phyloP scores from a whole-genome alignment of 148 eudicot genomes.

The Gaultheria prostrata region DNA sequence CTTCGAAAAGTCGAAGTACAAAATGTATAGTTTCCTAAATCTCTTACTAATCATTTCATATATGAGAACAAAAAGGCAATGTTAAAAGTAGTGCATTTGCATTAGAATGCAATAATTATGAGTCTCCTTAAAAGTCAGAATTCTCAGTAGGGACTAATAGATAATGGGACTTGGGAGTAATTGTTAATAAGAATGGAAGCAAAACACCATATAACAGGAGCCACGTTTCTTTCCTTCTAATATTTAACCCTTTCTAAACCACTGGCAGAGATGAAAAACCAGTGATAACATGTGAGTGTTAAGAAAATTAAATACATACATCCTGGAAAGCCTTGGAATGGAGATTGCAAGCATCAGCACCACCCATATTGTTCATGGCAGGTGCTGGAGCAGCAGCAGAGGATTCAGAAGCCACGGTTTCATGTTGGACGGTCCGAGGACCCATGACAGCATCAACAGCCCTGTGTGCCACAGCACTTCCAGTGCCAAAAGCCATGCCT shows the following conservation, averaged over 20 bases:
- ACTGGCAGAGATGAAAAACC: no score
- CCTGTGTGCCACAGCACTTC: conserved; percentile 80
- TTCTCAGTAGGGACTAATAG: no score
- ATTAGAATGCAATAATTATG: no score
- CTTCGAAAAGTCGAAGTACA: no score
- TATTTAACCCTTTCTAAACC: no score
- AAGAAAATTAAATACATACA: conserved; percentile 29
- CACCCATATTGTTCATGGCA: conserved; percentile 27
- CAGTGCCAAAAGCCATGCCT: conserved; percentile 89
- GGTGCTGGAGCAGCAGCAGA: conserved; percentile 37
- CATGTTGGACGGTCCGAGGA: conserved; percentile 73
- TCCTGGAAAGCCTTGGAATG: conserved; percentile 82
- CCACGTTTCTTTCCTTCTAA: no score
- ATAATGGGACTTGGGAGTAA: no score
- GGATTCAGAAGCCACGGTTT: conserved; percentile 51
- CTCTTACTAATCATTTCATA: no score
- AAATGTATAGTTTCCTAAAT: no score
- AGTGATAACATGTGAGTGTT: not conserved
- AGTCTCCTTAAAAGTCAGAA: no score
- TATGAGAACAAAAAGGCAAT: not conserved
- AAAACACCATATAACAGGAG: no score
- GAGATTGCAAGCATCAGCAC: conserved; percentile 55
- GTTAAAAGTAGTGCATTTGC: not conserved
- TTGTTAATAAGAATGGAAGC: no score
- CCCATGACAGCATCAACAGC: conserved; percentile 78